phyloP scores from a whole-genome alignment of 2,329 filamentous ascomycete genomes.

The Uncinocarpus reesii region DNA sequence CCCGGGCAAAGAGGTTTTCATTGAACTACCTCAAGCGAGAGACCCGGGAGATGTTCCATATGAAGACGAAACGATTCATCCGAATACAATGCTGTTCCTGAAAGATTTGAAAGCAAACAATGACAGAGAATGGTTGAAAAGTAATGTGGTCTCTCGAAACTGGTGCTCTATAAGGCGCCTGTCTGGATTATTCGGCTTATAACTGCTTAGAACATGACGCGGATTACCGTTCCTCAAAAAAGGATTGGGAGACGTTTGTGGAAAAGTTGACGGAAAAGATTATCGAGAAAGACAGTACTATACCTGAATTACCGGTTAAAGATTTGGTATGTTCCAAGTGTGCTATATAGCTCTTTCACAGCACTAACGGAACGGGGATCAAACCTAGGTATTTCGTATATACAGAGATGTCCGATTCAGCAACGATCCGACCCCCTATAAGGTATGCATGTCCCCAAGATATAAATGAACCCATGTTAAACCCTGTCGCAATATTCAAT shows the following conservation, averaged over 20 bases:
- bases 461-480: too few relatives aligned
- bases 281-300: slow-evolving; percentile 62
- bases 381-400: slow-evolving; percentile 61
- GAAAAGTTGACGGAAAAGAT: slow-evolving; percentile 61
- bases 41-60: slow-evolving; percentile 50
- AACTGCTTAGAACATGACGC: slow-evolving; percentile 56
- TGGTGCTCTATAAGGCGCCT: too few relatives aligned
- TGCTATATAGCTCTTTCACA: background rate
- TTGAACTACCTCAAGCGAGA: slow-evolving; percentile 54
- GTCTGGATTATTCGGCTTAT: background rate
- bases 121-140: slow-evolving; percentile 54
- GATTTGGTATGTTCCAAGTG: slow-evolving; percentile 50
- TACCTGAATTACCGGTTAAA: slow-evolving; percentile 76
- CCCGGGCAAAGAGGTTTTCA: slow-evolving; percentile 51
- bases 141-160: too few relatives aligned
- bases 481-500: too few relatives aligned
- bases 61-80: slow-evolving; percentile 48
- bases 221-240: slow-evolving; percentile 66
- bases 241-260: slow-evolving; percentile 73
- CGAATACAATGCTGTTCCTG: slow-evolving; percentile 54
- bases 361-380: background rate
- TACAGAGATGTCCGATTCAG: slow-evolving; percentile 79
- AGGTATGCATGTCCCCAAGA: slow-evolving; percentile 43
- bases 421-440: slow-evolving; percentile 78
- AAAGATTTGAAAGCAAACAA: slow-evolving; percentile 51